Evolutionary conservation across 495 filamentous ascomycete species (phyloP), one percentile per base, ranked within the genome.

Genomic region (Annulohypoxylon bovei): DNA sequence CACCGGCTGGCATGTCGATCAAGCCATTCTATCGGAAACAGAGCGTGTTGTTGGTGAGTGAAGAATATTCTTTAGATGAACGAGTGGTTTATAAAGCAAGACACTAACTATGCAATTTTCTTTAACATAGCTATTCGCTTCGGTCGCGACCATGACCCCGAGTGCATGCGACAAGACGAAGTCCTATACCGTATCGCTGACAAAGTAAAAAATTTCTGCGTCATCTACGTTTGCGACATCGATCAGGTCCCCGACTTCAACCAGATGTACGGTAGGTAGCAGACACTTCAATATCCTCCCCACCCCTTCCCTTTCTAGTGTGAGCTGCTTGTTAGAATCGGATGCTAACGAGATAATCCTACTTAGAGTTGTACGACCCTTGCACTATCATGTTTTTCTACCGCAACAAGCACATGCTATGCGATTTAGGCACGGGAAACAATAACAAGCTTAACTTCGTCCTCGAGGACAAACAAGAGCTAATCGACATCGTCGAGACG

Each of bases 401-500:
- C 81, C 88, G 95, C 50, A 98, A 98, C 78, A 98, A 98, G 80
- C 94, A 98, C 79, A 98, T 99, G 90, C 95, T 96, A 92, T 94
- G 91, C 78, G 95, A 98, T 88, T 95, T 97, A 69, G 95, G 95
- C 11, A 98, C 96, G 4, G 95, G 95, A 72, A 97, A 99, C 82
- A 99, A 99, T 79, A 98, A 99, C 80, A 78, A 78, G 59, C 85
- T 97, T 73, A 98, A 98, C 80, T 98, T 93, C 89, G 94, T 98
- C 39, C 80, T 98, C 60, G 95, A 98, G 81, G 95, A 99, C 76
- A 98, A 99, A 81, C 95, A 99, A 79, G 95, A 99, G 82, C 80
- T 99, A 75, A 98, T 99, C 73, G 96, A 98, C 81, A 98, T 99
- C 75, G 90, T 98, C 75, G 96, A 99, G 81, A 97, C 94, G 12